Evolutionary conservation across 257 asterid genomes (phyloP), one percentile per base, ranked within the genome.

Genomic region (Capsicum baccatum): DNA sequence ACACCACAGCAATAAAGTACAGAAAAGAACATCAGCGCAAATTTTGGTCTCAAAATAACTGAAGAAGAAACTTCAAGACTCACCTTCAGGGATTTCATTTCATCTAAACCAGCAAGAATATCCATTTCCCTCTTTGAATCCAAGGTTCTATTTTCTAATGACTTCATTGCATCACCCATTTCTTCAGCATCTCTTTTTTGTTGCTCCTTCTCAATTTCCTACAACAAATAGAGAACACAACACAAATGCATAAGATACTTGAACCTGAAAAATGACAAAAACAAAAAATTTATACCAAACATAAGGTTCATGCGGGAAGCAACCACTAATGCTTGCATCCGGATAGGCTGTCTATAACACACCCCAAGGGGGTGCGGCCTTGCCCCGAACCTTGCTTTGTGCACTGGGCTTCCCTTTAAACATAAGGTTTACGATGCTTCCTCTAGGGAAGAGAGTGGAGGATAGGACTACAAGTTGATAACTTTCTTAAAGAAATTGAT

Each of bases 121-220:
- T 96, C 98, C 98, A 96, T 94, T 85, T 96, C 99, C 80, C 91
- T 90, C 85, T 94, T 96, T 0, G 99, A 96, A 84, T 96, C 99
- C 87, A 89, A 52, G 1, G 98, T 92, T 84, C 95, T 90, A 89
- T 94, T 96, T 91, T 96, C 99, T 91, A 96, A 80, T 10, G 98
- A 93, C 81, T 96, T 96, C 99, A 96, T 94, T 48, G 98, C 98
- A 90, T 94, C 99, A 50, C 99, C 99, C 94, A 92, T 90, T 91
- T 96, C 99, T 89, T 94, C 98, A 82, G 94, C 92, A 62, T 81
- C 88, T 86, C 95, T 89, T 81, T 89, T 94, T 89, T 85, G 89
- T 69, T 88, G 88, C 81, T 86, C 95, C 84, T 87, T 91, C 12
- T 96, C 98, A 7, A 62, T n/a, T 87, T 74, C 93, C 98, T 92